Percentiles rank a stretch among this genome's conserved stretches.
phyloP scores from a whole-genome alignment of 2,329 filamentous ascomycete genomes.

The Aspergillus ruber region DNA sequence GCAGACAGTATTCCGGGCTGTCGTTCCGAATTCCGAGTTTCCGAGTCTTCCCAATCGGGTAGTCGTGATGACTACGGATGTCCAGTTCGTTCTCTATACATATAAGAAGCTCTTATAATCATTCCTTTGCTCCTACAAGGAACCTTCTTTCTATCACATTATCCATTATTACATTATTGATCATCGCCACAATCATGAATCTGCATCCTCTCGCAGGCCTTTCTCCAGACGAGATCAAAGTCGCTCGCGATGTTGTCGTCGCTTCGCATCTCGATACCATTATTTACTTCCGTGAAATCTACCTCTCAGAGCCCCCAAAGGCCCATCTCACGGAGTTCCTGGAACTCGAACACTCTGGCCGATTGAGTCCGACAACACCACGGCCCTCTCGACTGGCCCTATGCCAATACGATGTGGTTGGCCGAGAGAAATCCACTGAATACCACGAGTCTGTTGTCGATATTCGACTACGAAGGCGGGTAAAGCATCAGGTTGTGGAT shows the following conservation, averaged over 20 bases:
- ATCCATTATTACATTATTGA: neutral
- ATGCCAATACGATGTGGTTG: constrained; percentile 53
- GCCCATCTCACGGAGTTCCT: constrained; percentile 43
- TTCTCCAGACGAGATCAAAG: constrained; percentile 27
- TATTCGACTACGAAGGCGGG: constrained; percentile 35
- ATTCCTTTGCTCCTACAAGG: neutral
- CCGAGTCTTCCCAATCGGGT: neutral
- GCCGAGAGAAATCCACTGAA: constrained; percentile 44
- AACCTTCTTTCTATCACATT: neutral
- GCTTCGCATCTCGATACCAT: constrained; percentile 23
- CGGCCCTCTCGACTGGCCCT: constrained; percentile 46
- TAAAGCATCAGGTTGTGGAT: constrained; percentile 43
- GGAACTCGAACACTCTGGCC: constrained; percentile 42
- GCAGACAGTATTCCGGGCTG: neutral
- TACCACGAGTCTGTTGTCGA: constrained; percentile 52
- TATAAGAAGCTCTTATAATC: neutral
- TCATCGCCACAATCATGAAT: constrained; percentile 11
- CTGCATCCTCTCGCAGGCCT: constrained; percentile 30
- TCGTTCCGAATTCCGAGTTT: neutral
- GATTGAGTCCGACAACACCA: constrained; percentile 34
- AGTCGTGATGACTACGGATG: neutral
- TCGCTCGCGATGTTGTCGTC: constrained; percentile 28
- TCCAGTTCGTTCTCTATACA: neutral
- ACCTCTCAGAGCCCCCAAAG: constrained; percentile 46
- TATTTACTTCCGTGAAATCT: constrained; percentile 46